Evolutionary conservation across 1,284 basidiomycete genomes (phyloP), one percentile per base, ranked within the genome.

Genomic region (Ganoderma lucidum): DNA sequence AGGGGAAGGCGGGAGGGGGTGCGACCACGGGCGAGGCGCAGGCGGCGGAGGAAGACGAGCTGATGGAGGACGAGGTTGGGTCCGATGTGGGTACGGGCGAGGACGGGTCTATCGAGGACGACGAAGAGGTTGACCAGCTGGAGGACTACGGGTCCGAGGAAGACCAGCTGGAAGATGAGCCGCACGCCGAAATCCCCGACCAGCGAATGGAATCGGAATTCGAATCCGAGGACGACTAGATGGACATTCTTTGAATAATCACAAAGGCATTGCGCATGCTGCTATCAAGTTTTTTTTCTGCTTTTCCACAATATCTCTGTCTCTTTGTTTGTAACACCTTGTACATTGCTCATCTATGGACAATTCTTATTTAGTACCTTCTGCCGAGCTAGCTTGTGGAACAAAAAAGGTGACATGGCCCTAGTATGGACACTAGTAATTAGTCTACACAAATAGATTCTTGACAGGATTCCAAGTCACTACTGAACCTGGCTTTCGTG

Each of bases 181-280:
- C 9, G 19, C 44, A 56, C 9, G 63, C 32, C 6, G 56, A 8
- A 6, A 32, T 32, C 42, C n/a, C 28, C 23, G 59, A 65, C 51
- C 63, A 65, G 19, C 56, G 45, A 35, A 53, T 60, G 45, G 67
- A 68, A 56, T 62, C 60, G 30, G 67, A 68, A 42, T 64, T 55
- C 60, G 67, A 68, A 39, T 68, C 63, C 28, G 67, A 64, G 67
- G 67, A 68, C 30, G 67, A 68, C 48, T 68, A 58, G 60, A 55
- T n/a, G 65, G 35, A 61, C 37, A 17, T 1, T 15, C 19, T 17
- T 39, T 61, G 23, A 59, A 35, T 59, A 23, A 51, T 28, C 48
- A 51, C 48, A 28, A 51, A 51, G 48, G 48, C 30, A 56, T 28
- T 32, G 53, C 30, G 30, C 14, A 23, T 56, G 53, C 32, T 56